Base-by-base conservation (phyloP, 345 rosid species). In the Eucalyptus dawsonii region DNA sequence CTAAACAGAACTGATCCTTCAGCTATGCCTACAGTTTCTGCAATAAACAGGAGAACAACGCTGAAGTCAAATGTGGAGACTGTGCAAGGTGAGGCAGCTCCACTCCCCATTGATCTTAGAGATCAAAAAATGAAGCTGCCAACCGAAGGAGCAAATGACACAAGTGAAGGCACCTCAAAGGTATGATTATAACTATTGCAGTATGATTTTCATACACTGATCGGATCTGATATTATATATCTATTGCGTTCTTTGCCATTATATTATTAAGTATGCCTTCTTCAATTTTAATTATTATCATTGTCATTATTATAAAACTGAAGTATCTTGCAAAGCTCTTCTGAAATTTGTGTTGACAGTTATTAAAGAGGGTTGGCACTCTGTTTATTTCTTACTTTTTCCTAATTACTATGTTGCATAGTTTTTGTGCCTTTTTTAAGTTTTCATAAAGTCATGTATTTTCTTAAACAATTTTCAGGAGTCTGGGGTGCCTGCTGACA, bases 31-130 rank as follows among this genome's bases (percentile, higher is more conserved):
- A 49, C 2, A 0, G 50, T 4, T 49, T 49, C 50, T 53, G 0
- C 0, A 53, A 53, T 53, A 8, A 44, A 44, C 3, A 44, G 45
- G 10, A 44, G 45, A 44, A 50, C 53, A 15, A 50, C 8, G 6
- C 1, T 50, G 53, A 6, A 3, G 53, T 50, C 53, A 50, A 53
- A 53, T 0, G 10, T 19, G 58, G 58, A 53, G 58, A 53, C 11
- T 19, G 0, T 53, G 24, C 58, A 0, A 21, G 58, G 0, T 21
- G 58, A 21, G 58, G 58, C 25, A 21, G 11, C 58, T 53, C 58
- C 0, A 0, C 58, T 53, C 0, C 58, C 58, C 0, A 0, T 19
- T 53, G 58, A 53, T 53, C 58, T 53, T 0, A 0, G 58, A 53
- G 58, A 53, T 0, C 0, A 53, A 21, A 53, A 2, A 19, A 8